These are phyloP conservation scores for Chlorella vulgaris DNA, from an alignment of 139 green algal genomes.

Conservation along the genomic window DNA sequence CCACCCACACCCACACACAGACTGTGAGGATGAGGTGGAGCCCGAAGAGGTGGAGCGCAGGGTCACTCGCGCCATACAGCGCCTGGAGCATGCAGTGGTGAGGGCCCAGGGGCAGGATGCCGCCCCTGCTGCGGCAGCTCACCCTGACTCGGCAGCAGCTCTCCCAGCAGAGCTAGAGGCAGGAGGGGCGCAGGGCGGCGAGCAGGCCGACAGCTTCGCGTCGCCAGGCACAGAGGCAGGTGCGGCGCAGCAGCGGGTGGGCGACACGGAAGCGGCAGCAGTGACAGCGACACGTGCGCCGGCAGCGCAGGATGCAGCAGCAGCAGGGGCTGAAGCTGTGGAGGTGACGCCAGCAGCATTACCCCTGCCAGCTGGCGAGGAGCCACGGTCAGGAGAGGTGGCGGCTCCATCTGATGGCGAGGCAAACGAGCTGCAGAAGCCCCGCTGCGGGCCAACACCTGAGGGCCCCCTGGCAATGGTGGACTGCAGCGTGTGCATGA, in stretches of 20 bases:
- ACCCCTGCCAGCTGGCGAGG: background rate
- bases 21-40: slow-evolving; percentile 31
- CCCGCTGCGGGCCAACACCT: background rate
- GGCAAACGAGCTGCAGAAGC: background rate
- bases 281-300: background rate
- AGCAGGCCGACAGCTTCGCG: background rate
- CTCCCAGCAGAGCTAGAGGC: background rate
- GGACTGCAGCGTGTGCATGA: slow-evolving; percentile 72
- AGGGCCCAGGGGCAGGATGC: background rate
- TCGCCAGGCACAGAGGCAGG: background rate
- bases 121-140: background rate
- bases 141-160: background rate
- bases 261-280: background rate
- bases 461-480: slow-evolving; percentile 25
- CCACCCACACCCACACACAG: background rate
- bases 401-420: background rate
- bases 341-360: background rate
- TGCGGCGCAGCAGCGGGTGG: background rate
- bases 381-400: too few relatives aligned
- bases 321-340: background rate
- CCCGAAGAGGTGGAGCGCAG: slow-evolving; percentile 41
- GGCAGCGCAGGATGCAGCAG: background rate
- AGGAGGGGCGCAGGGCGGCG: background rate
- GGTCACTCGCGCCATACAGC: slow-evolving; percentile 25
- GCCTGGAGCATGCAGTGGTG: slow-evolving; percentile 9